Evolutionary conservation across 192 early-diverging fungal species (phyloP), one percentile per base, ranked within the genome.

Genomic region (Umbelopsis sp.): DNA sequence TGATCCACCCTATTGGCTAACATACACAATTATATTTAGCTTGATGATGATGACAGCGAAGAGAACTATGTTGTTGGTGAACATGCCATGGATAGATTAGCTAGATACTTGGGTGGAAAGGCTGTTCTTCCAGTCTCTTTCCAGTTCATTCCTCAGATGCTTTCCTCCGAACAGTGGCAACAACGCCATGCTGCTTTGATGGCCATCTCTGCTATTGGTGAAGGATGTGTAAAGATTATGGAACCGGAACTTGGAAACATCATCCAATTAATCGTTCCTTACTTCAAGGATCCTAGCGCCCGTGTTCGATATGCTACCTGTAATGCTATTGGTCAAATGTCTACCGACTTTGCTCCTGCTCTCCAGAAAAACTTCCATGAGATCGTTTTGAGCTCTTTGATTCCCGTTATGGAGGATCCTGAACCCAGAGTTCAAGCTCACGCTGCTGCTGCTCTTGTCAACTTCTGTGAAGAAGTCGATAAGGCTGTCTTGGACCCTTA

Each of bases 241-340:
- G 90, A 92, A 70, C 85, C 87, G 38, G 94, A 97, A 69, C 90
- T 99, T 38, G 86, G 82, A 66, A 89, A 92, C 67, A 91, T 99
- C 45, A 84, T 97, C 41, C 80, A 90, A 79, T 82, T 98, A 75
- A 83, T 99, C 34, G 74, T 91, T 12, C 92, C 93, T 45, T 89
- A 86, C 75, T 84, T 96, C 73, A 81, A 91, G 32, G 96, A 99
- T 80, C 86, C 94, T 7, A 93, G 99, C 75, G 90, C 96, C 32
- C 91, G 98, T 67, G 98, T 99, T 25, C 94, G 96, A 56, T 94
- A 96, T 81, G 96, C 98, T 51, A 92, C 93, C 47, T 97, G 96
- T 83, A 97, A 97, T 81, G 92, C 94, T 69, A 81, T 98, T 21
- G 98, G 98, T 16, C 98, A 99, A 82, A 94, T 99, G 93, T 92